Evolutionary conservation across 768 basidiomycete genomes (phyloP).

Genomic region (Calocybe cyanea): DNA sequence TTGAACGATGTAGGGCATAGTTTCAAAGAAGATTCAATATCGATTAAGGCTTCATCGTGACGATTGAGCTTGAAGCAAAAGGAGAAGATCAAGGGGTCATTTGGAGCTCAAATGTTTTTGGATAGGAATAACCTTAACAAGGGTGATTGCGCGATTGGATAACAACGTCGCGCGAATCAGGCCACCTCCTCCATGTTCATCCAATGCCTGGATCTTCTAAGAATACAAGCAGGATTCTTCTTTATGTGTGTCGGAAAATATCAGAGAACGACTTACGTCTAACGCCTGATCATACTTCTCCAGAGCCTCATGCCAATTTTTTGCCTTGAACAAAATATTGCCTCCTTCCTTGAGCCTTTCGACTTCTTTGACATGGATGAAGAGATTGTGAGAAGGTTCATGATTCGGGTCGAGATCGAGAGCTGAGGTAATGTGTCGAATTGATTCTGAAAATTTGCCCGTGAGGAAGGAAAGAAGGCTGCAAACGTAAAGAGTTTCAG

Average conservation of each 20-base stretch:
- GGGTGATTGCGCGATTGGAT: slow-evolving; percentile 80
- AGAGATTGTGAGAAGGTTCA: slow-evolving; percentile 61
- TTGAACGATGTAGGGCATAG: slow-evolving; percentile 73
- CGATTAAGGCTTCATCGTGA: slow-evolving; percentile 65
- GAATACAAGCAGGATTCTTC: background rate
- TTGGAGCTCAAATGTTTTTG: no score
- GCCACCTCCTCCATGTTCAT: slow-evolving; percentile 76
- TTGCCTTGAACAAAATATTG: slow-evolving; percentile 67
- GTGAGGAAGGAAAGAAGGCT: slow-evolving; percentile 76
- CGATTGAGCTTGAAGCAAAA: slow-evolving; percentile 49
- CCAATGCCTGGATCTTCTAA: slow-evolving; percentile 62
- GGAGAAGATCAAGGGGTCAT: slow-evolving; percentile 5
- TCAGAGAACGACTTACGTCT: slow-evolving; percentile 40
- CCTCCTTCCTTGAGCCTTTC: slow-evolving; percentile 85
- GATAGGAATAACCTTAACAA: slow-evolving; percentile 56
- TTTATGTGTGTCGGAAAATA: background rate
- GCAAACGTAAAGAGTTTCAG: slow-evolving; percentile 74
- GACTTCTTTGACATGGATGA: slow-evolving; percentile 78
- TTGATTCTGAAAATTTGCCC: slow-evolving; percentile 65
- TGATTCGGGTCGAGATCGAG: slow-evolving; percentile 78
- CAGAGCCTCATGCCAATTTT: slow-evolving; percentile 57
- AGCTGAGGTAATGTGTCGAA: slow-evolving; percentile 68
- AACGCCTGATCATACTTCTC: slow-evolving; percentile 69
- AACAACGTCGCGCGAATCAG: slow-evolving; percentile 76
- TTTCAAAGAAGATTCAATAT: slow-evolving; percentile 64